phyloP scores from a whole-genome alignment of 2,329 filamentous ascomycete genomes.

The Fusarium agapanthi region DNA sequence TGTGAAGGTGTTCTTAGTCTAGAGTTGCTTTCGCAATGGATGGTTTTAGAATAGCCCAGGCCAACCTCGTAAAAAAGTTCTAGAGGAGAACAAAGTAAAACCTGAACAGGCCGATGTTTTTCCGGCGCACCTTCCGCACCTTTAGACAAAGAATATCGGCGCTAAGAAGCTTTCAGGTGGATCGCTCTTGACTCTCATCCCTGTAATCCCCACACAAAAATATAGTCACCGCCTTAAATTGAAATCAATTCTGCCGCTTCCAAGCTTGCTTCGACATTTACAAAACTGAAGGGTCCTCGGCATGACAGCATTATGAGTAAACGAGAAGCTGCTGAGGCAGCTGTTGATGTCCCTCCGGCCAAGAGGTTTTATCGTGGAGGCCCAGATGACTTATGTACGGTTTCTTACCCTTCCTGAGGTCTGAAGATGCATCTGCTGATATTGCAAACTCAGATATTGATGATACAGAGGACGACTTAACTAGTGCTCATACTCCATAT shows the following conservation, averaged over 20 bases:
- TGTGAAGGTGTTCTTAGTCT: neutral
- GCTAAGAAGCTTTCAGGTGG: conserved; percentile 7
- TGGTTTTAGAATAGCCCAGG: conserved; percentile 34
- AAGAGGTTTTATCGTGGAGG: conserved; percentile 40
- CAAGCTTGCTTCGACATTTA: conserved; percentile 13
- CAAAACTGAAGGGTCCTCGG: conserved; percentile 11
- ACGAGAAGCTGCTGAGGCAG: conserved; percentile 41
- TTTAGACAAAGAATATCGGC: neutral
- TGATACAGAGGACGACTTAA: conserved; percentile 47
- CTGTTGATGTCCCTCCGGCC: conserved; percentile 34
- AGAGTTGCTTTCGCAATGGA: conserved; percentile 19
- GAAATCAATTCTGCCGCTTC: conserved; percentile 46
- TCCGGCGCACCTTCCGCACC: conserved; percentile 28
- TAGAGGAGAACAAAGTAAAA: conserved; percentile 37
- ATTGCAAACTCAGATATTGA: conserved; percentile 40
- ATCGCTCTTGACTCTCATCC: conserved; percentile 8
- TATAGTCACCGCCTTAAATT: conserved; percentile 48
- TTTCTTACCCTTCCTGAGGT: neutral
- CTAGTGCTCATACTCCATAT: conserved; percentile 45
- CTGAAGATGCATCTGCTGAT: conserved; percentile 8
- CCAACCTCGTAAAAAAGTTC: conserved; percentile 45
- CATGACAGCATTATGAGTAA: conserved; percentile 47
- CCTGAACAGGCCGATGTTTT: conserved; percentile 45
- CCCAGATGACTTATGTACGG: conserved; percentile 38
- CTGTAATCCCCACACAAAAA: conserved; percentile 43